Evolutionary conservation across 2,329 filamentous ascomycete species (phyloP).

Genomic region (Zasmidium citrigriseum): DNA sequence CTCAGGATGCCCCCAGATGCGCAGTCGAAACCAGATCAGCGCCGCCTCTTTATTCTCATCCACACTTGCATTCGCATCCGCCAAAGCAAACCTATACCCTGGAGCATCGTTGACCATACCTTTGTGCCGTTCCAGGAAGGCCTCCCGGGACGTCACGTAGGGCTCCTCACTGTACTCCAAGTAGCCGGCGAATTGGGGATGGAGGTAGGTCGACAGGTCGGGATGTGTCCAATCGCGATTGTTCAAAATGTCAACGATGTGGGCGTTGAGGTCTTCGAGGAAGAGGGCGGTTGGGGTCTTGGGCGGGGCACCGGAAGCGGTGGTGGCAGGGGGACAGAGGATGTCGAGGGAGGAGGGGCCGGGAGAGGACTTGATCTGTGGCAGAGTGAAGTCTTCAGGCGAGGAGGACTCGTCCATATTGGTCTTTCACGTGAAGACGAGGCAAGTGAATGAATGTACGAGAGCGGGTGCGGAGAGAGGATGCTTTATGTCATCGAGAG

Average conservation of each 20-base stretch:
- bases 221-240: background rate
- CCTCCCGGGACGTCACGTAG: background rate
- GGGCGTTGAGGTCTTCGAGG: slow-evolving; percentile 1
- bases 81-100: background rate
- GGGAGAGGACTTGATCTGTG: background rate
- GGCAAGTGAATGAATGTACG: background rate
- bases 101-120: background rate
- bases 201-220: background rate
- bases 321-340: background rate
- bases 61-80: background rate
- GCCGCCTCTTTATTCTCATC: background rate
- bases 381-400: background rate
- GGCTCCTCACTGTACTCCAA: background rate
- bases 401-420: background rate
- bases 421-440: background rate
- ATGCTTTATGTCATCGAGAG: no score
- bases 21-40: background rate
- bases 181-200: background rate
- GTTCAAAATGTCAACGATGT: background rate
- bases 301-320: background rate
- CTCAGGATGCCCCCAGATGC: slow-evolving; percentile 1
- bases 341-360: slow-evolving; percentile 1
- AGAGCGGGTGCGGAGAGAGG: no score
- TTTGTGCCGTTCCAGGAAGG: background rate
- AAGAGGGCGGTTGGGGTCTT: background rate